These are phyloP conservation scores for Paramecium octaurelia DNA, from an alignment of 73 alveolate species.

Conservation along the genomic window DNA sequence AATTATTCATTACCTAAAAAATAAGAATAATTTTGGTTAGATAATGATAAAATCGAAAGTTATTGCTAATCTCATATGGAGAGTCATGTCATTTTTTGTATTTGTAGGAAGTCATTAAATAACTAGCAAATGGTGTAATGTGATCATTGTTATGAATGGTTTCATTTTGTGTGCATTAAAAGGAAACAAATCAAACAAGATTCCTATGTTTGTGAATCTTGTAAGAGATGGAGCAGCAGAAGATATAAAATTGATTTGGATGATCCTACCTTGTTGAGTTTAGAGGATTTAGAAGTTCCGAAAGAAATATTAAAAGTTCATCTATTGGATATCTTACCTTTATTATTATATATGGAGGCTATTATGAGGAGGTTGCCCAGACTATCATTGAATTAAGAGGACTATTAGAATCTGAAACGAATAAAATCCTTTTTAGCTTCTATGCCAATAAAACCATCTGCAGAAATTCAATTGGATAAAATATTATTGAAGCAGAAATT, in stretches of 20 bases:
- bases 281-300: neutral
- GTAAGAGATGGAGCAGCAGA: neutral
- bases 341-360: neutral
- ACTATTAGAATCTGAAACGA: neutral
- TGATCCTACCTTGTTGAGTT: neutral
- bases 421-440: neutral
- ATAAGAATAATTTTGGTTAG: neutral
- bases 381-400: neutral
- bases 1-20: neutral
- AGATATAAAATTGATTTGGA: neutral
- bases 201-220: conserved; percentile 8
- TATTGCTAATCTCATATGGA: conserved; percentile 20
- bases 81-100: neutral
- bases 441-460: neutral
- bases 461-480: neutral
- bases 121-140: conserved; percentile 21
- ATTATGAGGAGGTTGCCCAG: neutral
- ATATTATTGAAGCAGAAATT: neutral
- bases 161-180: neutral
- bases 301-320: neutral
- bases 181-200: neutral
- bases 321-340: neutral
- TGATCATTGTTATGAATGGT: conserved; percentile 31
- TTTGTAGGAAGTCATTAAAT: neutral
- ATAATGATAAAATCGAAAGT: neutral